Base-by-base conservation (phyloP, 1,139 yeast genomes). In the Debaryomycetaceae sp. region DNA sequence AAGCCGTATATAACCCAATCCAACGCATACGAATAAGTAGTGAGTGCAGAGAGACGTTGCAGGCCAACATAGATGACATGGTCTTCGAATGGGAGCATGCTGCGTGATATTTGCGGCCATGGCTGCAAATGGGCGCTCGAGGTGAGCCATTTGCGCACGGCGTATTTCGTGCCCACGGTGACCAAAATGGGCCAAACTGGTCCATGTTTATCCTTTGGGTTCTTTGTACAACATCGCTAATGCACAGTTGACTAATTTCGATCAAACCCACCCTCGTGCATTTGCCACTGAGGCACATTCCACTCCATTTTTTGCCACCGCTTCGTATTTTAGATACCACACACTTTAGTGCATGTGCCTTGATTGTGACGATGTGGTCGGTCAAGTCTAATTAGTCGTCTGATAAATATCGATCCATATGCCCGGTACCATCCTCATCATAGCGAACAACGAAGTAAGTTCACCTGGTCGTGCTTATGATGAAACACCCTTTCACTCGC, bases 1-100 rank as follows among this genome's bases (percentile, higher is more conserved):
- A 56, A 30, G 2, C 49, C 29, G 40, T 62, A 63, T 6, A 58
- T 37, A 0, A 48, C 5, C 60, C 67, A 61, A 39, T 70, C 75
- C 14, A 53, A 30, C 2, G 54, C 6, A 39, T 68, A 69, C 1
- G 72, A 61, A 23, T 46, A 38, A 2, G 48, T 36, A 3, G 60
- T 39, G 19, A 57, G 41, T 2, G 45, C 53, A 1, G 62, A 56
- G n/a, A n/a, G n/a, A n/a, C n/a, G n/a, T n/a, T n/a, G n/a, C n/a
- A n/a, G n/a, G n/a, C n/a, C n/a, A n/a, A n/a, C n/a, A n/a, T 2
- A 55, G 18, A 18, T 43, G 38, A 18, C 34, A 27, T 5, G 29
- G 17, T 28, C 37, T 27, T 29, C 37, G 22, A 5, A 5, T 18
- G n/a, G 27, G 16, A 6, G 31, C 12, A 14, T 30, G 21, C 11